Percentiles rank a stretch among this genome's conserved stretches.
phyloP scores from a whole-genome alignment of 2,329 filamentous ascomycete species.

The Penicillium oxalicum region DNA sequence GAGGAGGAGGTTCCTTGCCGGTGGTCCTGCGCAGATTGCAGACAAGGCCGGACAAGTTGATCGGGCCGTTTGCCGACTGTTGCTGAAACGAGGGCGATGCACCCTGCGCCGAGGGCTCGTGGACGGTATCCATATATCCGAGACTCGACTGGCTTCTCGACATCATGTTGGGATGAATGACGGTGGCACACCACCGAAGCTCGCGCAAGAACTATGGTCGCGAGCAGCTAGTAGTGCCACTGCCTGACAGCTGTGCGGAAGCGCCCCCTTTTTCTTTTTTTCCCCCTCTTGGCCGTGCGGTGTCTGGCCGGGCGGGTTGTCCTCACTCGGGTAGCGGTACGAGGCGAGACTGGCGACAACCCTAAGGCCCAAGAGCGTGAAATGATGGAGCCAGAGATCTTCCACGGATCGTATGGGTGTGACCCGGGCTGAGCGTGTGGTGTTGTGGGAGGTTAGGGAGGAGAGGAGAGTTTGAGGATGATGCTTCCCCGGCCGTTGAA shows the following conservation, averaged over 20 bases:
- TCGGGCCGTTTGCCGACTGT: slow-evolving; percentile 40
- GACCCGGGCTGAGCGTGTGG: no score
- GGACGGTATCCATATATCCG: slow-evolving; percentile 28
- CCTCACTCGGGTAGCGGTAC: no score
- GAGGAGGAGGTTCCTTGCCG: slow-evolving; percentile 79
- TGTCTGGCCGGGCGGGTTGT: neutral
- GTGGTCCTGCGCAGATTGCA: slow-evolving; percentile 75
- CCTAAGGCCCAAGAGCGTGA: no score
- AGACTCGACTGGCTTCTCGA: slow-evolving; percentile 37
- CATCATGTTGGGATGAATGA: slow-evolving; percentile 25
- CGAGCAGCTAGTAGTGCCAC: neutral
- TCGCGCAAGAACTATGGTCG: neutral
- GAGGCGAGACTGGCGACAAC: no score
- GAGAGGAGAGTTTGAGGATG: no score
- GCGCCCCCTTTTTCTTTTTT: neutral
- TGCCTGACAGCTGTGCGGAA: neutral
- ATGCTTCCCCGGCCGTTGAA: slow-evolving; percentile 6
- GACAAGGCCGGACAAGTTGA: slow-evolving; percentile 60
- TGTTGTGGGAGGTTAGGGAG: no score
- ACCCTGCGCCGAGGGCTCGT: slow-evolving; percentile 27
- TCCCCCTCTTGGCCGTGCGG: neutral
- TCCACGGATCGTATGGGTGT: no score
- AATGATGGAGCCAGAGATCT: no score
- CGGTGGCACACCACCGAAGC: slow-evolving; percentile 4
- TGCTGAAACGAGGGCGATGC: slow-evolving; percentile 26